Conservation (phyloP, 2,329 filamentous ascomycete species). For the Claviceps humidiphila region DNA sequence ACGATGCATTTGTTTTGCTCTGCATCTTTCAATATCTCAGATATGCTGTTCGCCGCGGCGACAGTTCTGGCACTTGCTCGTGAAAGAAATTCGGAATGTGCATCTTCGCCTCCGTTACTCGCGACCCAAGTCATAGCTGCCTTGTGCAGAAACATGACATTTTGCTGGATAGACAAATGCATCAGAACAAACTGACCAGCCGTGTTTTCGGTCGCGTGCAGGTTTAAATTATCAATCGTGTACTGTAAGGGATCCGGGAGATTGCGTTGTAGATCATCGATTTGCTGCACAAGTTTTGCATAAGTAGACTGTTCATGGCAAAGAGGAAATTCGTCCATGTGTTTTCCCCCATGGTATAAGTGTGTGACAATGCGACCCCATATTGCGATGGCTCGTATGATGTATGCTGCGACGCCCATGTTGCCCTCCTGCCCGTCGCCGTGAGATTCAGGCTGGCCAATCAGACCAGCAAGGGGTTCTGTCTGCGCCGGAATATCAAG, state of each 20-base stretch:
- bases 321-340: conserved; percentile 61
- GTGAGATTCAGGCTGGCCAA: conserved; percentile 47
- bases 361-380: conserved; percentile 89
- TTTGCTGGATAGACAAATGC: conserved; percentile 82
- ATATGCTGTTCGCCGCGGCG: conserved; percentile 75
- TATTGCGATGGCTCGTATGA: conserved; percentile 69
- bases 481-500: conserved; percentile 83
- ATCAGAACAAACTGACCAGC: conserved; percentile 88
- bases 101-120: conserved; percentile 50
- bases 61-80: conserved; percentile 65
- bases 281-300: conserved; percentile 52
- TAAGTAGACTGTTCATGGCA: conserved; percentile 77
- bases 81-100: conserved; percentile 65
- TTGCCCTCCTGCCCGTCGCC: conserved; percentile 61
- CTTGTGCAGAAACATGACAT: conserved; percentile 77
- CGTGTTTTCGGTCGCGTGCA: conserved; percentile 71
- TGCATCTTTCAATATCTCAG: conserved; percentile 66
- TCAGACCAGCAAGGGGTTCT: conserved; percentile 63
- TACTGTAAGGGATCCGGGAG: conserved; percentile 65
- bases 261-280: conserved; percentile 53
- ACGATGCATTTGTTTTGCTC: conserved; percentile 56
- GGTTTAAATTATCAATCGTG: conserved; percentile 66
- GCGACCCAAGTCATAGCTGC: conserved; percentile 66
- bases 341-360: conserved; percentile 78
- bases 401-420: conserved; percentile 89